These are phyloP conservation scores for Lipomyces spencermartinsiae DNA, from an alignment of 805 yeast species.

Conservation along the genomic window DNA sequence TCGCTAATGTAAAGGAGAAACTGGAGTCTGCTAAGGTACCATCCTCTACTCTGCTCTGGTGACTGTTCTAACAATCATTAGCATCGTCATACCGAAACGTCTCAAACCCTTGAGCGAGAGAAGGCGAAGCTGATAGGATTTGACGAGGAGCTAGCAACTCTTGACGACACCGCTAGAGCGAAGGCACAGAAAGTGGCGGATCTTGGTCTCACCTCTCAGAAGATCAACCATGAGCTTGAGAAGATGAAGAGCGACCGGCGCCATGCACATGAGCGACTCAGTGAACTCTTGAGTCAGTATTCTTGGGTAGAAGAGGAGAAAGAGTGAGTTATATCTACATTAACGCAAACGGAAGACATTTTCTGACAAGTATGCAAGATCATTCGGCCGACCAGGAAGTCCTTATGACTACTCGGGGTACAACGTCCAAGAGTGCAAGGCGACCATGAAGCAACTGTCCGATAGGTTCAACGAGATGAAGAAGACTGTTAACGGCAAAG, in stretches of 20 bases:
- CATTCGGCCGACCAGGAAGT: conserved; percentile 46
- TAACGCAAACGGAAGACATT: not conserved
- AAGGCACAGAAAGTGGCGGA: conserved; percentile 43
- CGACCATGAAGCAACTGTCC: conserved; percentile 60
- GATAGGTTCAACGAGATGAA: conserved; percentile 72
- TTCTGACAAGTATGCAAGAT: conserved; percentile 13
- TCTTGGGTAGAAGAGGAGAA: conserved; percentile 77
- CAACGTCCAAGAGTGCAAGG: conserved; percentile 66
- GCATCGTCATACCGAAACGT: conserved; percentile 20
- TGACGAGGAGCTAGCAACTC: conserved; percentile 75
- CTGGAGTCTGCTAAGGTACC: conserved; percentile 23
- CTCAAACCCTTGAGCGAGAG: conserved; percentile 43
- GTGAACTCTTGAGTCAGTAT: conserved; percentile 59
- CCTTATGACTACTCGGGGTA: conserved; percentile 44
- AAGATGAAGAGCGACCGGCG: conserved; percentile 39
- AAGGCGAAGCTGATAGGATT: conserved; percentile 66
- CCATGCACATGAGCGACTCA: conserved; percentile 45
- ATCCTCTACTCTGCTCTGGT: not conserved
- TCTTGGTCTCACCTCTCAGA: conserved; percentile 41
- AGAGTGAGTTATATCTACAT: conserved; percentile 41
- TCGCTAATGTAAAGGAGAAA: conserved; percentile 40
- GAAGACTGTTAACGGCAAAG: conserved; percentile 81
- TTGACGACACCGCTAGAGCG: conserved; percentile 40
- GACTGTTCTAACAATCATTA: not conserved
- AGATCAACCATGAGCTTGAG: conserved; percentile 43